These are phyloP conservation scores for Hypoxylon trugodes DNA, from an alignment of 495 filamentous ascomycete species.

Conservation along the genomic window DNA sequence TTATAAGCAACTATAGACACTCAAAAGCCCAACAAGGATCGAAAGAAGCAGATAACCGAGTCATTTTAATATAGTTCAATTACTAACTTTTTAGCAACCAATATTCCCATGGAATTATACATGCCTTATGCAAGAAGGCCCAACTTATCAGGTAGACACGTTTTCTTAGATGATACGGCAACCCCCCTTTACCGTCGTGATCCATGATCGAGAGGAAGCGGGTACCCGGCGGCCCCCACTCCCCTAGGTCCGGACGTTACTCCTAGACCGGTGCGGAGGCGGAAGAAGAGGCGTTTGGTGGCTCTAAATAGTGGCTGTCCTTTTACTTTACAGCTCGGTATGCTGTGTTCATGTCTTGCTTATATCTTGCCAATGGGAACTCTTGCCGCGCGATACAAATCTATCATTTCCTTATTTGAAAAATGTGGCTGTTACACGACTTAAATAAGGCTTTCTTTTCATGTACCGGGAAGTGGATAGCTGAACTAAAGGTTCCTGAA, in stretches of 20 bases:
- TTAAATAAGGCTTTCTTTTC: too few relatives aligned
- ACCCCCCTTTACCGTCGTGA: constrained; percentile 13
- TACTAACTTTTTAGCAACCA: constrained; percentile 9
- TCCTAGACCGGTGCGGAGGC: background rate
- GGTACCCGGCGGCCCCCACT: background rate
- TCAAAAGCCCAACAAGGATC: constrained; percentile 4
- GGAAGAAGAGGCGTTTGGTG: background rate
- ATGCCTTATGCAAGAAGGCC: constrained; percentile 33
- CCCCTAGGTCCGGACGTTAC: background rate
- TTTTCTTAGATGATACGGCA: constrained; percentile 26
- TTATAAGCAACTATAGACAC: too few relatives aligned
- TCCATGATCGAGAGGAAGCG: constrained; percentile 1
- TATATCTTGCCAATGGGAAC: constrained; percentile 26
- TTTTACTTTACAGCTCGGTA: too few relatives aligned
- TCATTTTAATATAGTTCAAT: too few relatives aligned
- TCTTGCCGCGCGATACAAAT: constrained; percentile 4
- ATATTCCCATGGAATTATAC: background rate
- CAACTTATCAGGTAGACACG: constrained; percentile 33
- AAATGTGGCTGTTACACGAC: too few relatives aligned
- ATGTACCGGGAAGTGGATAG: background rate
- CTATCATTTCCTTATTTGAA: too few relatives aligned
- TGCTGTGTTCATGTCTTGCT: too few relatives aligned
- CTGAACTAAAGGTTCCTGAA: background rate
- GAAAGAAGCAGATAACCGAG: too few relatives aligned
- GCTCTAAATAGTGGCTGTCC: too few relatives aligned